These are phyloP conservation scores for Perkinsus olseni DNA, from an alignment of 169 alveolate species.

Conservation along the genomic window DNA sequence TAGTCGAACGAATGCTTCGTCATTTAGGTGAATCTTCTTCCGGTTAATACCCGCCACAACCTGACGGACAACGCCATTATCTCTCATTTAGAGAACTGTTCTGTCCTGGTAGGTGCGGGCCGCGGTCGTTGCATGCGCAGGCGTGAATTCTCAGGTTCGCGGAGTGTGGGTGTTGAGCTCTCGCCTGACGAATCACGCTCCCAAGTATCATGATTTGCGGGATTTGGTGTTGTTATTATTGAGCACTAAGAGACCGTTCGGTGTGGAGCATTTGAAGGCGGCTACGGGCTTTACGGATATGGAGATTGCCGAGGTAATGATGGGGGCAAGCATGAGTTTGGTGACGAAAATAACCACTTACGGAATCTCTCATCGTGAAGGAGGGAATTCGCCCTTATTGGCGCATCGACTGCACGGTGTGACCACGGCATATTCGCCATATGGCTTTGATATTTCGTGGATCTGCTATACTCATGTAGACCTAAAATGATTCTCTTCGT, in stretches of 20 bases:
- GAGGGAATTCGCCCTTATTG: too few species aligned
- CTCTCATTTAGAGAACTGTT: background rate
- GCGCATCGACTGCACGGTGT: too few species aligned
- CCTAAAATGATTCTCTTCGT: too few species aligned
- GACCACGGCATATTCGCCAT: too few species aligned
- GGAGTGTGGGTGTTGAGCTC: background rate
- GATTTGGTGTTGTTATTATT: background rate
- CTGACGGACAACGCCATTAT: background rate
- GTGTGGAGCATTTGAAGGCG: background rate
- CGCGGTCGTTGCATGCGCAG: background rate
- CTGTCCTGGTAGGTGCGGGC: background rate
- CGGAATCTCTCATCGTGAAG: too few species aligned
- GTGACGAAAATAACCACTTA: too few species aligned
- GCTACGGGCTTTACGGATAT: background rate
- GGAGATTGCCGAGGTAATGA: background rate
- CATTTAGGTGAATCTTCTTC: background rate
- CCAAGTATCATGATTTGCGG: background rate
- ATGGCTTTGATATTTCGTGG: too few species aligned
- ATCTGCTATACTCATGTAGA: too few species aligned
- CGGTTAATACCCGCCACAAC: background rate
- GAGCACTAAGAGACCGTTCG: background rate
- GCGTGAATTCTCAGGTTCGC: background rate
- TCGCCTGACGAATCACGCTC: background rate
- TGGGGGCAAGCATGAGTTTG: background rate
- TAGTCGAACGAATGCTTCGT: too few species aligned